These are phyloP conservation scores for Boletus rex-veris DNA, from an alignment of 768 basidiomycete species.

Conservation along the genomic window DNA sequence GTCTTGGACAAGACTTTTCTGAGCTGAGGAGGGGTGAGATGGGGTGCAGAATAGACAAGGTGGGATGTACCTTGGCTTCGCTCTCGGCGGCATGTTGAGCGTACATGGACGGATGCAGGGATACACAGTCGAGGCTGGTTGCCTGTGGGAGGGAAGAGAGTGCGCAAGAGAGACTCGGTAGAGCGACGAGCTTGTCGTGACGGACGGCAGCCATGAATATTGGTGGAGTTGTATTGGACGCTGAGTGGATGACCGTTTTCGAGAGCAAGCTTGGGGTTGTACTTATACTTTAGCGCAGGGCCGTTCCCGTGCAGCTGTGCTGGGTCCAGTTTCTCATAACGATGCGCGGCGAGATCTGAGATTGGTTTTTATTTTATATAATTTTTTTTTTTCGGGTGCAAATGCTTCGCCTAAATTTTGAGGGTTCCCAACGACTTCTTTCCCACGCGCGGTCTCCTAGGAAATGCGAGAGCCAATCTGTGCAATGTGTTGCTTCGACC, in stretches of 20 bases:
- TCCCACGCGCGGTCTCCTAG: slow-evolving; percentile 33
- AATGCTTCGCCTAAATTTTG: slow-evolving; percentile 30
- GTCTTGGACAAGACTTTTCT: slow-evolving; percentile 62
- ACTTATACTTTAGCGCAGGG: slow-evolving; percentile 14
- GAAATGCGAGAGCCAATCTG: slow-evolving; percentile 12
- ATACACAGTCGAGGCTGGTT: slow-evolving; percentile 61
- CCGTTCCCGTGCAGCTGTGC: not conserved
- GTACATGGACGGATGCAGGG: slow-evolving; percentile 69
- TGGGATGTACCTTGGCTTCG: slow-evolving; percentile 61
- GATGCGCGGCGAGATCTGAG: slow-evolving; percentile 27
- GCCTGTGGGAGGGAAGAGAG: slow-evolving; percentile 70
- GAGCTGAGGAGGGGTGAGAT: slow-evolving; percentile 38
- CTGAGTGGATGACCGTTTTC: too few species aligned
- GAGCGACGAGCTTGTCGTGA: slow-evolving; percentile 59
- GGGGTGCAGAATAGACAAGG: not conserved
- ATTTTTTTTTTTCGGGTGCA: slow-evolving; percentile 13
- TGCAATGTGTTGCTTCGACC: not conserved
- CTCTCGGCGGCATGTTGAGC: slow-evolving; percentile 65
- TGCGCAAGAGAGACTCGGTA: slow-evolving; percentile 68
- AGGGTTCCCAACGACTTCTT: slow-evolving; percentile 13
- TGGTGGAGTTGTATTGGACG: not conserved
- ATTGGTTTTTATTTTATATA: not conserved
- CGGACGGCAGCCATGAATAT: slow-evolving; percentile 29
- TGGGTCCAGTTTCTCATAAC: slow-evolving; percentile 18
- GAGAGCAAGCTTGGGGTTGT: not conserved